Evolutionary conservation across 2,329 filamentous ascomycete species (phyloP).

Genomic region (Metarhizium album): DNA sequence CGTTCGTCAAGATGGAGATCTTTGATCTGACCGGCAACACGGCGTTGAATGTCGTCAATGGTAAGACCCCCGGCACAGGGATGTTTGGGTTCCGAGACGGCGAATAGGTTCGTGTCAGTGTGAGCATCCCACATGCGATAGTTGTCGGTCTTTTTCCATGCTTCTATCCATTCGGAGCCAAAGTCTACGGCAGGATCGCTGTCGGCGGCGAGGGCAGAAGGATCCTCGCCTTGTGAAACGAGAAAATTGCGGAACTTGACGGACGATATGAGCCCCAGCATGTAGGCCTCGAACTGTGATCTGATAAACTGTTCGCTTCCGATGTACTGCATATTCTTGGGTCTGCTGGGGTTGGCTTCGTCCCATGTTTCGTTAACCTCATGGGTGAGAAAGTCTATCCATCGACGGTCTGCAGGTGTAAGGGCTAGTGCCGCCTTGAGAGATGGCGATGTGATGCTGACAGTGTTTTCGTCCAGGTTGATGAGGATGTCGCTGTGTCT

Average conservation of each 20-base stretch:
- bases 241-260: conserved; percentile 80
- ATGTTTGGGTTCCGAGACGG: conserved; percentile 86
- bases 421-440: conserved; percentile 66
- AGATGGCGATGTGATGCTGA: conserved; percentile 74
- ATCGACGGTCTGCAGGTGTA: conserved; percentile 78
- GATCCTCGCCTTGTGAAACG: conserved; percentile 57
- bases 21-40: conserved; percentile 82
- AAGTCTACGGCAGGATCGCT: conserved; percentile 83
- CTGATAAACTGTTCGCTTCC: conserved; percentile 97
- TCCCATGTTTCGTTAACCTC: conserved; percentile 97
- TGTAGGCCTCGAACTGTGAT: conserved; percentile 93
- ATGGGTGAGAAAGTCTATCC: conserved; percentile 93
- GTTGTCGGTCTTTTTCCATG: conserved; percentile 82
- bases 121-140: conserved; percentile 77
- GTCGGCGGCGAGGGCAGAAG: conserved; percentile 56
- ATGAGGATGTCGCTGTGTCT: conserved; percentile 94
- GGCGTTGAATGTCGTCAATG: conserved; percentile 87
- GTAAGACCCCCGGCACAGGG: conserved; percentile 87
- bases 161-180: conserved; percentile 71
- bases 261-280: conserved; percentile 76
- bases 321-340: conserved; percentile 90
- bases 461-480: conserved; percentile 81
- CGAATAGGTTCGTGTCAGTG: conserved; percentile 81
- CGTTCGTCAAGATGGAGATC: conserved; percentile 90
- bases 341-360: conserved; percentile 73